Evolutionary conservation across 2,329 filamentous ascomycete genomes (phyloP).

Genomic region (Aspergillus puulaauensis): DNA sequence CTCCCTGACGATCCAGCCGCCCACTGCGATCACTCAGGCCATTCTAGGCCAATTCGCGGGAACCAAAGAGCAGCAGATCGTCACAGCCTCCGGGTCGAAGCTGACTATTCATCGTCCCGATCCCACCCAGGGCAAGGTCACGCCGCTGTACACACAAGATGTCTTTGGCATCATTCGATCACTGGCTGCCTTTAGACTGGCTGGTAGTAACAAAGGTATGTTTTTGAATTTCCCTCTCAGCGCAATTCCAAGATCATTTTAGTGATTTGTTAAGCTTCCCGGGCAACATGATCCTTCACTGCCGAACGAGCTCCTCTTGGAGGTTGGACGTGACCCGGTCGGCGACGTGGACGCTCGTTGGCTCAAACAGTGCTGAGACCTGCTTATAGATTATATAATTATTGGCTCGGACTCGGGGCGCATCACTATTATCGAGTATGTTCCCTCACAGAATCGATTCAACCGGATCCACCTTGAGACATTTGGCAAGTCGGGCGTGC

Average conservation of each 20-base stretch:
- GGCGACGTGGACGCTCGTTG: conserved; percentile 31
- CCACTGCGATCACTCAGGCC: conserved; percentile 84
- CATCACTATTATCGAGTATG: conserved; percentile 90
- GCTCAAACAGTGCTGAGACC: conserved; percentile 42
- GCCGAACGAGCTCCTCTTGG: conserved; percentile 28
- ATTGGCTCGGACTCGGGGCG: conserved; percentile 93
- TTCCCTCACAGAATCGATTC: conserved; percentile 82
- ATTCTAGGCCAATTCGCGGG: conserved; percentile 93
- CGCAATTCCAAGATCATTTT: conserved; percentile 53
- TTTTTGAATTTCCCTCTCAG: conserved; percentile 19
- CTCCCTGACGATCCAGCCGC: conserved; percentile 90
- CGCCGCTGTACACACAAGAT: conserved; percentile 85
- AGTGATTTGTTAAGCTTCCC: conserved; percentile 69
- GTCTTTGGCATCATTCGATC: conserved; percentile 93
- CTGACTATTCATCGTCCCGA: conserved; percentile 86
- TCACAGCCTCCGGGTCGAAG: conserved; percentile 87
- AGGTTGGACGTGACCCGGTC: conserved; percentile 35
- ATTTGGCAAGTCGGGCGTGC: conserved; percentile 93
- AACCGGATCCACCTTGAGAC: conserved; percentile 91
- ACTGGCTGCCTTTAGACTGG: conserved; percentile 84
- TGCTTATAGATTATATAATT: conserved; percentile 81
- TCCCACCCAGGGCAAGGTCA: conserved; percentile 79
- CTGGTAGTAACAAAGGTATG: conserved; percentile 95
- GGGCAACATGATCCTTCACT: conserved; percentile 50
- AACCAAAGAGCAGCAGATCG: conserved; percentile 96